Base-by-base conservation (phyloP, 1,284 basidiomycete species). In the Leccinum ponderosum region DNA sequence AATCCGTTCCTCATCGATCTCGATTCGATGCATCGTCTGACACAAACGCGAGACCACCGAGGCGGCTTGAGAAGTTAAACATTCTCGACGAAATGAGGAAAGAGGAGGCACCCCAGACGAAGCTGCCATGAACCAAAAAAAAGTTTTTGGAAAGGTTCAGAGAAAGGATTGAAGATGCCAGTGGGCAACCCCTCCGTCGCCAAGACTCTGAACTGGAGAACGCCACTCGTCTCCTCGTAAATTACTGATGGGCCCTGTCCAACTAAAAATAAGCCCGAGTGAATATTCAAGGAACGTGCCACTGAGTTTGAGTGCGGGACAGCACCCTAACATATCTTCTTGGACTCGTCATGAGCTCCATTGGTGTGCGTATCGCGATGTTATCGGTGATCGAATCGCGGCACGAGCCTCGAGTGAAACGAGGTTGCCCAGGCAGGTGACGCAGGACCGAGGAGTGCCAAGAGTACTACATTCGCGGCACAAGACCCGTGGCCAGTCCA, bases 221-320 rank as follows among this genome's bases (percentile, higher is more conserved):
- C 59, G 66, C 65, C 66, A 65, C 63, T 33, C 29, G 53, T 37
- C 25, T 22, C 20, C 6, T 22, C 20, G 44, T 47, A 47, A 47
- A 47, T 47, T 20, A 15, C 27, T 55, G 25, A 33, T 35, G 33
- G 9, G 11, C 33, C 5, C 14, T 37, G n/a, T 50, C 29, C 50
- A 50, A 37, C 29, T 57, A 68, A 64, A 63, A 68, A 54, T 53
- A 58, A 66, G 35, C 35, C 35, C 35, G 14, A 37, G 35, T 37
- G 35, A 63, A 42, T 15, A 15, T 27, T 17, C 12, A 35, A 35
- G 37, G 53, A n/a, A 56, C 42, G 56, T 64, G 59, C 53, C 58
- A 39, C 3, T 22, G 20, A 22, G 56, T 29, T 29, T 27, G 25
- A 54, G 35, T 53, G 50, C 20, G 22, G 56, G 25, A 51, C 42